These are phyloP conservation scores for Kodamaea neixiangensis DNA, from an alignment of 805 yeast species.

Conservation along the genomic window DNA sequence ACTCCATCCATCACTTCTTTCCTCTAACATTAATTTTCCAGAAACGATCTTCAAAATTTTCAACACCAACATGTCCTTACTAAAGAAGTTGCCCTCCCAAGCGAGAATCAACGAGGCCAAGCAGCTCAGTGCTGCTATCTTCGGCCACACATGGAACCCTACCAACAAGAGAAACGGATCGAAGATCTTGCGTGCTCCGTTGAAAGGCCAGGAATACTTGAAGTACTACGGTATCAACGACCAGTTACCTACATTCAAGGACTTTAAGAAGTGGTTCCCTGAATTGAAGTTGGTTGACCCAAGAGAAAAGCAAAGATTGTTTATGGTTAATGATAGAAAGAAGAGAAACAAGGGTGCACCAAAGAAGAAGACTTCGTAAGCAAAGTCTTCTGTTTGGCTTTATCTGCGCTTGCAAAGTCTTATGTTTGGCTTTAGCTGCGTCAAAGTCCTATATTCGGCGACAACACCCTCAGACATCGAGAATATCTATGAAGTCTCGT, in stretches of 20 bases:
- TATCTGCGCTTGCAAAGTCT: too few relatives aligned
- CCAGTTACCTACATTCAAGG: slow-evolving; percentile 63
- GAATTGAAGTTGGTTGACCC: slow-evolving; percentile 59
- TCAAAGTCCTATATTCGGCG: neutral
- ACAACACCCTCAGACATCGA: neutral
- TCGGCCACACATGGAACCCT: slow-evolving; percentile 74
- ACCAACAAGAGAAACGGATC: slow-evolving; percentile 66
- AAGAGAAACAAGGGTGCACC: slow-evolving; percentile 92
- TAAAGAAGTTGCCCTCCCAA: slow-evolving; percentile 39
- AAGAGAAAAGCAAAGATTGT: slow-evolving; percentile 67
- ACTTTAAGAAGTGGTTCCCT: slow-evolving; percentile 56
- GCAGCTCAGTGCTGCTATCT: slow-evolving; percentile 63
- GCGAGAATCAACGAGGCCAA: slow-evolving; percentile 57
- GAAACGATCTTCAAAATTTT: neutral
- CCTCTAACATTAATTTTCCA: neutral
- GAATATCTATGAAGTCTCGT: neutral
- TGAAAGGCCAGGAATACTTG: slow-evolving; percentile 71
- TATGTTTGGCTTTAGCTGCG: too few relatives aligned
- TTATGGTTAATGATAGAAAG: slow-evolving; percentile 63
- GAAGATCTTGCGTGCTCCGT: slow-evolving; percentile 63
- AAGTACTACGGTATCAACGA: slow-evolving; percentile 71
- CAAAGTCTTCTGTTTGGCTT: too few relatives aligned
- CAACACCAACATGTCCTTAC: slow-evolving; percentile 22
- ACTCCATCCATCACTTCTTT: neutral
- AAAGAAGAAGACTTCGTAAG: slow-evolving; percentile 51